A percentile compares a stretch with the other conserved stretches of the same genome.
These are phyloP conservation scores for Ceratobasidium sp. DNA, from an alignment of 1,284 basidiomycete genomes.

Conservation along the genomic window DNA sequence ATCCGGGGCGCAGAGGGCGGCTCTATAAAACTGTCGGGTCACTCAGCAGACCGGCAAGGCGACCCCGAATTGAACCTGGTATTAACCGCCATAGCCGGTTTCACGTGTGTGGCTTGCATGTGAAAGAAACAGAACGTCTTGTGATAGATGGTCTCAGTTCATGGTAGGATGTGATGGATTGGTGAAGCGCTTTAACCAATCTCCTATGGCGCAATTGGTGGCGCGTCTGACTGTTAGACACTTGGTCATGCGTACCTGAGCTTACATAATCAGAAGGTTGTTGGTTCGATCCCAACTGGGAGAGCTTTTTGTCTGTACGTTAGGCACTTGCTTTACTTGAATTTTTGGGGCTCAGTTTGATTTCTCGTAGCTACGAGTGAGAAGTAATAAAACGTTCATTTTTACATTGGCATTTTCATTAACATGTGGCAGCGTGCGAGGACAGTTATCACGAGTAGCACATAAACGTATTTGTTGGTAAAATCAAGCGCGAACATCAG, in stretches of 20 bases:
- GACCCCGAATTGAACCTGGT: conserved; percentile 16
- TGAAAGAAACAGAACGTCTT: not conserved
- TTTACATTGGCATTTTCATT: too few species aligned
- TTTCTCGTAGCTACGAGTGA: too few species aligned
- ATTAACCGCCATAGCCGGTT: conserved; percentile 28
- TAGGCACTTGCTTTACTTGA: too few species aligned
- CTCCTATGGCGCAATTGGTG: conserved; percentile 40
- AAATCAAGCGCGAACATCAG: too few species aligned
- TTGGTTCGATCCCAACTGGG: conserved; percentile 39
- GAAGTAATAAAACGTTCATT: too few species aligned
- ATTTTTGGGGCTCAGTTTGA: too few species aligned
- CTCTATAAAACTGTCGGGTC: conserved; percentile 24
- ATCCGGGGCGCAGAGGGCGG: conserved; percentile 3
- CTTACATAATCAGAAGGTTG: conserved; percentile 31
- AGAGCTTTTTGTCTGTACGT: conserved; percentile 6
- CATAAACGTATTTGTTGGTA: too few species aligned
- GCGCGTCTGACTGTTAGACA: conserved; percentile 41
- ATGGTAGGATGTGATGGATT: not conserved
- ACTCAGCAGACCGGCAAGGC: conserved; percentile 24
- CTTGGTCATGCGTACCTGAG: not conserved
- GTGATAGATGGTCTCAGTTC: conserved; percentile 1
- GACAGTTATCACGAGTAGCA: too few species aligned
- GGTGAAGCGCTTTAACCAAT: not conserved
- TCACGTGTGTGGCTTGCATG: conserved; percentile 2
- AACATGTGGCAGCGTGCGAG: too few species aligned